phyloP scores from a whole-genome alignment of 768 basidiomycete species.

The Boletus rubroflammeus region DNA sequence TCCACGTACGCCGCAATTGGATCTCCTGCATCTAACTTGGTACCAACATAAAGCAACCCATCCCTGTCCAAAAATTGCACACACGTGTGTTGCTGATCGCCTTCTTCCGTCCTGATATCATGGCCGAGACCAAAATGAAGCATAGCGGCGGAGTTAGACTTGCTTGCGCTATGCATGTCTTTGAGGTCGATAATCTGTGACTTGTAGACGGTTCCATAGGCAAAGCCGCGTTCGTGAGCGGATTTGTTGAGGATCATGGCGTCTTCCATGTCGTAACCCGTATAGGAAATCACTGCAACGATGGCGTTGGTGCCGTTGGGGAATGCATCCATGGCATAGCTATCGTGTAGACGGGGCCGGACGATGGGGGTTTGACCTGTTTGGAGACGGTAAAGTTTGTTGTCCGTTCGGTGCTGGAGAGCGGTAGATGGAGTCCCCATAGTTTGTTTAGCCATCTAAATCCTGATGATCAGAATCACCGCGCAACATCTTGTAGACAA shows the following conservation, averaged over 20 bases:
- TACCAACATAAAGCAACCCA: slow-evolving; percentile 81
- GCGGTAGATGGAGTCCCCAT: slow-evolving; percentile 99
- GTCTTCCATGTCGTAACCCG: slow-evolving; percentile 99
- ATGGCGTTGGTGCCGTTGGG: slow-evolving; percentile 98
- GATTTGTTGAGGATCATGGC: slow-evolving; percentile 99
- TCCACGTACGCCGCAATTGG: slow-evolving; percentile 85
- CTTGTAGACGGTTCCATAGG: slow-evolving; percentile 95
- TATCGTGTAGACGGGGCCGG: slow-evolving; percentile 85
- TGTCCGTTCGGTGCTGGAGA: slow-evolving; percentile 89
- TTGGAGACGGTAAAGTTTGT: slow-evolving; percentile 96
- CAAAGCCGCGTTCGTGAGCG: slow-evolving; percentile 96
- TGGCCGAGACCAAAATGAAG: slow-evolving; percentile 88
- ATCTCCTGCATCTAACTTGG: slow-evolving; percentile 66
- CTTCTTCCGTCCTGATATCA: slow-evolving; percentile 61
- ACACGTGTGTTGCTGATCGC: slow-evolving; percentile 41
- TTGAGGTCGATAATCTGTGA: slow-evolving; percentile 88
- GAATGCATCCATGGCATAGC: slow-evolving; percentile 97
- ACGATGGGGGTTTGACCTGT: slow-evolving; percentile 94
- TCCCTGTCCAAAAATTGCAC: slow-evolving; percentile 67
- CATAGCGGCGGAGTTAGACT: slow-evolving; percentile 51
- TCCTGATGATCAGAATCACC: slow-evolving; percentile 4
- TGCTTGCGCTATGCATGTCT: slow-evolving; percentile 66
- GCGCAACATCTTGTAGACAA: background rate
- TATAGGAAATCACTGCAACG: slow-evolving; percentile 99
- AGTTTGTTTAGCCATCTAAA: slow-evolving; percentile 98